phyloP scores from a whole-genome alignment of 2,329 filamentous ascomycete genomes.

The Exophiala calicioides region DNA sequence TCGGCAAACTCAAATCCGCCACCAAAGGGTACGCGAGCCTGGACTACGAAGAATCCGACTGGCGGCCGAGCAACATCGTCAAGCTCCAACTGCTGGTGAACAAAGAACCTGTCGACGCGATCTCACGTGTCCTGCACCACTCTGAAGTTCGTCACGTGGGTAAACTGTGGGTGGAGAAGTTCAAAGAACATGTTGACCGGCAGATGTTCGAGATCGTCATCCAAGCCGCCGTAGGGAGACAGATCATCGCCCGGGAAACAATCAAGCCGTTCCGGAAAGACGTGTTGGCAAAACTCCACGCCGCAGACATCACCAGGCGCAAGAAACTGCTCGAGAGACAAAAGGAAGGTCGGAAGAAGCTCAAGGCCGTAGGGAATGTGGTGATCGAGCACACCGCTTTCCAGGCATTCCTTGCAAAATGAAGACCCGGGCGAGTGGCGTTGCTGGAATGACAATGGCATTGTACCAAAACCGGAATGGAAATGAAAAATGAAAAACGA shows the following conservation, averaged over 20 bases:
- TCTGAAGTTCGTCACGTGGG: conserved; percentile 81
- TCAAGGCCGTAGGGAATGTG: conserved; percentile 78
- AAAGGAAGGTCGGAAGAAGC: conserved; percentile 88
- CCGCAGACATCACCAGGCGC: conserved; percentile 78
- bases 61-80: conserved; percentile 74
- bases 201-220: conserved; percentile 98
- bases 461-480: too few species aligned
- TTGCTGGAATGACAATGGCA: too few species aligned
- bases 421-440: conserved; percentile 17
- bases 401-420: conserved; percentile 88
- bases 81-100: conserved; percentile 95
- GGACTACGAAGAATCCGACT: conserved; percentile 95
- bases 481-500: too few species aligned
- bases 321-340: conserved; percentile 93
- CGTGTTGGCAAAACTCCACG: conserved; percentile 88
- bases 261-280: conserved; percentile 97
- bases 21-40: conserved; percentile 95
- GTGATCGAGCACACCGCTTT: conserved; percentile 96
- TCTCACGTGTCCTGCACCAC: conserved; percentile 82
- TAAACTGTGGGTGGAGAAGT: conserved; percentile 86
- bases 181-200: conserved; percentile 93
- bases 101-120: conserved; percentile 87
- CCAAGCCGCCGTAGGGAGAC: conserved; percentile 80
- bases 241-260: conserved; percentile 86
- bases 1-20: conserved; percentile 89